Evolutionary conservation across 306 rosid species (phyloP), one percentile per base, ranked within the genome.

Genomic region (Vicia faba): DNA sequence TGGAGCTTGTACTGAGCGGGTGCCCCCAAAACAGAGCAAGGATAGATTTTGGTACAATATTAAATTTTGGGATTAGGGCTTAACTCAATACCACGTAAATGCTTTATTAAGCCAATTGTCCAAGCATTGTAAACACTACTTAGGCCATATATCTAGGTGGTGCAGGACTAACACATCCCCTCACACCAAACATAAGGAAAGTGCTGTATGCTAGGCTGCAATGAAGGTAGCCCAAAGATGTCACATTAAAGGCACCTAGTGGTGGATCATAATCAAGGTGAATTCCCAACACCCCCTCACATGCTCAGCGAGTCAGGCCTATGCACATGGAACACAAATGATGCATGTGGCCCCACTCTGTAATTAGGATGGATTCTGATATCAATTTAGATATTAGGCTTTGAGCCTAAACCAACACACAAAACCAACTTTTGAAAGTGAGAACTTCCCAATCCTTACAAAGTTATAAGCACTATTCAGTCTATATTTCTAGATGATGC

Each of bases 391-490:
- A 51, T 20, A 10, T 51, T 51, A 13, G 14, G 31, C 8, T 51
- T 51, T 23, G 59, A 53, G 35, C 59, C 59, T 53, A 53, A 53
- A 25, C 12, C 33, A 23, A 23, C 35, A 4, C 35, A 11, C 31
- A 23, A 23, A 19, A 51, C 56, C 59, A 53, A 11, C 59, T 53
- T 53, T 35, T 53, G 59, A 11, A 23, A 25, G 59, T 11, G 59
- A 53, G 59, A 53, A 53, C 33, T 53, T 8, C 9, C 33, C 59
- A 23, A 53, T 53, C 14, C 35, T 53, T 53, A 23, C 20, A 53
- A 53, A 14, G 3, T 53, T 53, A 11, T 53, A 53, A 53, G 35
- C 15, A 53, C 15, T 25, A 53, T 23, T 53, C 11, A 10, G 31
- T 18, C 6, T 23, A 51, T 51, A 51, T 51, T 28, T 49, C 28